phyloP scores from a whole-genome alignment of 108 stramenopile species.

The Fragilaria crotonensis region DNA sequence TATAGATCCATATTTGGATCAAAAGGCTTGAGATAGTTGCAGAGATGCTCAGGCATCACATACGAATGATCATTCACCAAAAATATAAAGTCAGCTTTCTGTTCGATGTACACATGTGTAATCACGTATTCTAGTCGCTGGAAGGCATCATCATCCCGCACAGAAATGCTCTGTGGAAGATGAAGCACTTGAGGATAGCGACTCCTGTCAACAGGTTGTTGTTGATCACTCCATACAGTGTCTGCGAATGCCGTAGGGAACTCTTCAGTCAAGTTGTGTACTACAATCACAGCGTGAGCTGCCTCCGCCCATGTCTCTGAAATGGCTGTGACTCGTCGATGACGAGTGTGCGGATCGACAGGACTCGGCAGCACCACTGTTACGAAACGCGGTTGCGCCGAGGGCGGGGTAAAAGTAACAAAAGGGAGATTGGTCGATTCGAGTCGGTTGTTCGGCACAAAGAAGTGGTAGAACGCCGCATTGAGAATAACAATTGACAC shows the following conservation, averaged over 20 bases:
- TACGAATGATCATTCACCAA: constrained; percentile 90
- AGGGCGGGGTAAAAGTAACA: no score
- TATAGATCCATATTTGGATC: constrained; percentile 59
- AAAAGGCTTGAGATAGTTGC: constrained; percentile 47
- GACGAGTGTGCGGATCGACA: constrained; percentile 62
- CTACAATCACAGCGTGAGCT: constrained; percentile 65
- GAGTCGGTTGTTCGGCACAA: no score
- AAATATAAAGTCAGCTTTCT: constrained; percentile 83
- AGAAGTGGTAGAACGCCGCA: no score
- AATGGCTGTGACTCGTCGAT: constrained; percentile 54
- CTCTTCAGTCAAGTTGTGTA: constrained; percentile 53
- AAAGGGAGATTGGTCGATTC: no score
- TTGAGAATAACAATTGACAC: no score
- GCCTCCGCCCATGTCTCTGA: constrained; percentile 75
- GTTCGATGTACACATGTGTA: constrained; percentile 34
- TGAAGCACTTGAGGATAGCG: constrained; percentile 62
- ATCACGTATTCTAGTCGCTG: constrained; percentile 69
- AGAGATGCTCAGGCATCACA: constrained; percentile 77
- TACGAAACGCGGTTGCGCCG: constrained; percentile 48
- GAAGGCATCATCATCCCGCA: constrained; percentile 64
- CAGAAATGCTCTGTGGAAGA: constrained; percentile 49
- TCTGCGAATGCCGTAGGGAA: constrained; percentile 41
- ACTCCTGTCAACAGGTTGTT: constrained; percentile 26
- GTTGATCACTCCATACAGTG: constrained; percentile 24
- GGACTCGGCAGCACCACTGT: constrained; percentile 75